These are phyloP conservation scores for Hylodesmum podocarpum DNA, from an alignment of 306 rosid genomes.

Conservation along the genomic window DNA sequence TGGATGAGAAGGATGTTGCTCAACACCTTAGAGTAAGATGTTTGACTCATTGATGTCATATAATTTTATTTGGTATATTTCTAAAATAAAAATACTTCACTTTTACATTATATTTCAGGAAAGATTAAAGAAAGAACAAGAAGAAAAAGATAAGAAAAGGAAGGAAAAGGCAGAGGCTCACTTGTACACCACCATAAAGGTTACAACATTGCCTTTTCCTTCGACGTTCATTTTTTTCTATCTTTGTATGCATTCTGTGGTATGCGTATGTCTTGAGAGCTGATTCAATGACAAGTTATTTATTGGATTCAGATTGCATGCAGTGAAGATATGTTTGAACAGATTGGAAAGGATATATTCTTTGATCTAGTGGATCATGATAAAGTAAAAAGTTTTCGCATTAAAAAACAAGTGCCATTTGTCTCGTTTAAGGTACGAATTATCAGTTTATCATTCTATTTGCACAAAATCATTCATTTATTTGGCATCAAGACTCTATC, in stretches of 20 bases:
- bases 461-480: background rate
- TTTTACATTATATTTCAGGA: background rate
- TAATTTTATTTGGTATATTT: background rate
- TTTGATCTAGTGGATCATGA: slow-evolving; percentile 13
- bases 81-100: background rate
- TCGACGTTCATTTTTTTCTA: background rate
- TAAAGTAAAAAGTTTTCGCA: background rate
- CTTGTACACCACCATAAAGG: background rate
- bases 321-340: background rate
- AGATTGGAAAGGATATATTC: background rate
- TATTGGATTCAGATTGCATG: background rate
- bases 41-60: background rate
- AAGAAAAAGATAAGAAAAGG: background rate
- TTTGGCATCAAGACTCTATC: background rate
- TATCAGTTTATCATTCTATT: background rate
- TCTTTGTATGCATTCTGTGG: background rate
- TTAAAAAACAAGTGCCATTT: background rate
- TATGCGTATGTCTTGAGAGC: background rate
- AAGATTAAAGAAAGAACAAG: background rate
- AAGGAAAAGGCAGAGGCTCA: background rate
- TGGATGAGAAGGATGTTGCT: background rate
- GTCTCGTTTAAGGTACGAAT: background rate
- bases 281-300: background rate
- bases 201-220: background rate
- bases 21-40: background rate